Evolutionary conservation across 805 yeast species (phyloP).

Genomic region (Blastobotrys muscicola): DNA sequence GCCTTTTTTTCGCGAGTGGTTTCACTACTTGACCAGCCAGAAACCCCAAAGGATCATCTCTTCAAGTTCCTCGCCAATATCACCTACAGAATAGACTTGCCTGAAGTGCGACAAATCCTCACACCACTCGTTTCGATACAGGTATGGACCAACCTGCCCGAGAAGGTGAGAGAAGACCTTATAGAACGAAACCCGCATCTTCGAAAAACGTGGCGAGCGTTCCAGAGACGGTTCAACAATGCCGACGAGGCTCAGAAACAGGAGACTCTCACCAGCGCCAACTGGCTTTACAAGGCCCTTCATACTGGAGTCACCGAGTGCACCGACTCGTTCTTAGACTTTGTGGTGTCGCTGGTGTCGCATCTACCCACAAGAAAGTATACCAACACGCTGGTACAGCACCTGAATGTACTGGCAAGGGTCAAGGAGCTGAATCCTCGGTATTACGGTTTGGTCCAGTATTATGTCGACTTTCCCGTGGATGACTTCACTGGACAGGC

Average conservation of each 20-base stretch:
- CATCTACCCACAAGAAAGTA: constrained; percentile 36
- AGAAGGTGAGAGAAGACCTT: constrained; percentile 11
- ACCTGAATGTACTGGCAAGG: constrained; percentile 20
- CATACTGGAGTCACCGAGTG: constrained; percentile 6
- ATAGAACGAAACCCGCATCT: constrained; percentile 15
- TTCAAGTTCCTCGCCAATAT: constrained; percentile 18
- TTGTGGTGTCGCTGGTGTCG: constrained; percentile 28
- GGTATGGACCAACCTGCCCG: constrained; percentile 27
- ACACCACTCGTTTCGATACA: constrained; percentile 29
- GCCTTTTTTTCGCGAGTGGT: too few species aligned
- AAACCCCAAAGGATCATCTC: too few species aligned
- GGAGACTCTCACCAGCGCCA: constrained; percentile 16
- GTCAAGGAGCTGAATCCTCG: constrained; percentile 2
- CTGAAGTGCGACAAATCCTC: constrained; percentile 17
- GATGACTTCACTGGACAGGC: constrained; percentile 33
- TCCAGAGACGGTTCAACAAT: constrained; percentile 15
- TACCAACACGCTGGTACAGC: constrained; percentile 26
- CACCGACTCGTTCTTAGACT: constrained; percentile 14
- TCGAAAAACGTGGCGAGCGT: constrained; percentile 19
- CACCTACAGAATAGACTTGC: not conserved
- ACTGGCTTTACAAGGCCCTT: constrained; percentile 23
- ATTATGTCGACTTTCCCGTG: constrained; percentile 31
- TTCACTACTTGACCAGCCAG: too few species aligned
- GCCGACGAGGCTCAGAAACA: constrained; percentile 15
- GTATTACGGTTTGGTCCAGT: constrained; percentile 3